Conservation (phyloP, 2,329 filamentous ascomycete species). For the Aspergillus sp. region DNA sequence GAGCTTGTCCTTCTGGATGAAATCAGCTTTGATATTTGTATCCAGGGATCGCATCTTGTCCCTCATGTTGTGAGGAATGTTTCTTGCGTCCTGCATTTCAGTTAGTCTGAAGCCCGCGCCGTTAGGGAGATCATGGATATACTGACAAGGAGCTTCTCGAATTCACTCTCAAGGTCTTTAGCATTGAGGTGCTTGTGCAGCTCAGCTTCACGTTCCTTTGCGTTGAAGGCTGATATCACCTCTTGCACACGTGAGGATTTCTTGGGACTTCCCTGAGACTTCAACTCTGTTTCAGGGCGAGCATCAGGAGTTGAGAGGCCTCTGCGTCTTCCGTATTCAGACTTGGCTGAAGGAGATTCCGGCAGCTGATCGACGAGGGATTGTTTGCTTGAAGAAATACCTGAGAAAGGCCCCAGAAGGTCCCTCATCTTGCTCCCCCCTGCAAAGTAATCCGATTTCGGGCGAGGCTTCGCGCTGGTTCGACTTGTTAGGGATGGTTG, state of each 20-base stretch:
- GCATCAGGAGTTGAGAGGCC: conserved; percentile 34
- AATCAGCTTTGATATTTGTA: conserved; percentile 89
- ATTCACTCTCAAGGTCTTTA: conserved; percentile 61
- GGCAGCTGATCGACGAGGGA: conserved; percentile 8
- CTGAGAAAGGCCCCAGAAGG: conserved; percentile 28
- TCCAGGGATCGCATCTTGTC: conserved; percentile 92
- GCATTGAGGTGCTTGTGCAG: conserved; percentile 47
- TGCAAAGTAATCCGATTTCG: conserved; percentile 52
- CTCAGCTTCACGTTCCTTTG: conserved; percentile 52
- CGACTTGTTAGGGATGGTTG: conserved; percentile 46
- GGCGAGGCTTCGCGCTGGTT: conserved; percentile 45
- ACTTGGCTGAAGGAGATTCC: conserved; percentile 20
- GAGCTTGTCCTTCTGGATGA: conserved; percentile 84
- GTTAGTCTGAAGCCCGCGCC: conserved; percentile 7
- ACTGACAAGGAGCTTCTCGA: conserved; percentile 60
- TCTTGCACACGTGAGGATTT: conserved; percentile 60
- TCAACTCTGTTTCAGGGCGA: conserved; percentile 30
- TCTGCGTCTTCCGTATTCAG: conserved; percentile 20
- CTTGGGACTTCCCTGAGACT: conserved; percentile 39
- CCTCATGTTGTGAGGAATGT: conserved; percentile 90
- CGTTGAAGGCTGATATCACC: conserved; percentile 63
- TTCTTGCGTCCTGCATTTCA: conserved; percentile 70
- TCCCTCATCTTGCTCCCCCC: conserved; percentile 43
- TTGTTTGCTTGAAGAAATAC: conserved; percentile 25
- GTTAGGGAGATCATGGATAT: conserved; percentile 12